phyloP scores from a whole-genome alignment of 1,284 basidiomycete species.

The Singerocomus inundabilis region DNA sequence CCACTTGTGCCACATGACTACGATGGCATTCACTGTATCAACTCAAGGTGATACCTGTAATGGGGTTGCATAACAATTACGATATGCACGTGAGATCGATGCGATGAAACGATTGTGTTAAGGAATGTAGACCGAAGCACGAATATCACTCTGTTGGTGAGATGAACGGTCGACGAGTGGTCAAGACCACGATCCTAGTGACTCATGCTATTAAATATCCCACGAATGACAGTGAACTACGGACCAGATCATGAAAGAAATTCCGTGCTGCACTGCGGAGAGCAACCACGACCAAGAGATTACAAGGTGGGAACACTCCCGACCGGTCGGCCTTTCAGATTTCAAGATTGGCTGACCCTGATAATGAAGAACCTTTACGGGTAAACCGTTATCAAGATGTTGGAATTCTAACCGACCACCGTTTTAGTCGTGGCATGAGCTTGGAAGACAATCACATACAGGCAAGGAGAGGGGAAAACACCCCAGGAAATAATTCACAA shows the following conservation, averaged over 20 bases:
- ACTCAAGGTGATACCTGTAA: slow-evolving; percentile 8
- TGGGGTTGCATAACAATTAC: slow-evolving; percentile 4
- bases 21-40: slow-evolving; percentile 18
- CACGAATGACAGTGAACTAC: not conserved
- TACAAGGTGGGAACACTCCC: not conserved
- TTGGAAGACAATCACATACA: slow-evolving; percentile 26
- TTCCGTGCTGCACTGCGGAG: slow-evolving; percentile 22
- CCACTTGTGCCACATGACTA: slow-evolving; percentile 23
- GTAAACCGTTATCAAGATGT: slow-evolving; percentile 18
- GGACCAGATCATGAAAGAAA: slow-evolving; percentile 26
- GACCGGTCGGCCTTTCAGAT: not conserved
- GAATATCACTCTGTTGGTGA: slow-evolving; percentile 26
- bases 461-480: slow-evolving; percentile 16
- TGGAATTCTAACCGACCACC: not conserved
- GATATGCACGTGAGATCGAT: slow-evolving; percentile 4
- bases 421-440: slow-evolving; percentile 15
- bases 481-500: slow-evolving; percentile 11
- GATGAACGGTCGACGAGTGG: slow-evolving; percentile 13
- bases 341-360: slow-evolving; percentile 11
- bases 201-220: slow-evolving; percentile 1
- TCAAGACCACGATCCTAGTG: slow-evolving; percentile 22
- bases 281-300: slow-evolving; percentile 16
- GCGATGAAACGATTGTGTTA: slow-evolving; percentile 8
- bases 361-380: slow-evolving; percentile 19
- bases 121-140: slow-evolving; percentile 10